Evolutionary conservation across 2,329 filamentous ascomycete genomes (phyloP), one percentile per base, ranked within the genome.

Genomic region (Penicillium sp.): DNA sequence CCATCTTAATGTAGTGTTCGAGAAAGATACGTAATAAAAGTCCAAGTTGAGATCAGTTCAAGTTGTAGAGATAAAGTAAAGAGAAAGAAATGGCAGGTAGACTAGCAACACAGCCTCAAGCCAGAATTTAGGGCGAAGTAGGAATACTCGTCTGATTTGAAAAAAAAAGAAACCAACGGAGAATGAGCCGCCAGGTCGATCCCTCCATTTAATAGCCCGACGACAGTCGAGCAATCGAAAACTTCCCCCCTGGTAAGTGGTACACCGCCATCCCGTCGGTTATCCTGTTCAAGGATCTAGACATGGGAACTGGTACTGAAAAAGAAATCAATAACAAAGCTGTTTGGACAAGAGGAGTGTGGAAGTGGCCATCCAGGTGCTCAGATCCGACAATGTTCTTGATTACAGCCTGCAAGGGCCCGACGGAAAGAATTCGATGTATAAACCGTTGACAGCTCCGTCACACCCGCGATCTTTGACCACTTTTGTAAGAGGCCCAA

Each of bases 201-300:
- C 29, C 21, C n/a, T 54, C 55, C 44, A 62, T 63, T 64, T 64
- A 64, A 59, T 45, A 53, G 11, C 51, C 50, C 45, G 31, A 40
- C 45, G 51, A 54, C 44, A 5, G 4, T 37, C 51, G 52, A 55
- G 48, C 52, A 52, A 51, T 48, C 48, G 45, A 51, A 46, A 47
- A 51, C 13, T 36, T 42, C 50, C 53, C 26, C 34, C 37, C 48
- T 33, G 34, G 36, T 48, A 58, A 51, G 62, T 64, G 48, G 61
- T 64, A 65, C 62, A 65, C 62, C 62, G 62, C 62, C 55, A 64
- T 61, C 59, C 59, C 49, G 57, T 60, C 51, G 46, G 42, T 24
- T 49, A 54, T 52, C 50, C 50, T 54, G 54, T 58, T 57, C 58
- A 55, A 57, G 54, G 24, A 59, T 46, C n/a, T 13, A 55, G n/a